Base-by-base conservation (phyloP, 2,329 filamentous ascomycete genomes). In the Sporothrix curviconia region DNA sequence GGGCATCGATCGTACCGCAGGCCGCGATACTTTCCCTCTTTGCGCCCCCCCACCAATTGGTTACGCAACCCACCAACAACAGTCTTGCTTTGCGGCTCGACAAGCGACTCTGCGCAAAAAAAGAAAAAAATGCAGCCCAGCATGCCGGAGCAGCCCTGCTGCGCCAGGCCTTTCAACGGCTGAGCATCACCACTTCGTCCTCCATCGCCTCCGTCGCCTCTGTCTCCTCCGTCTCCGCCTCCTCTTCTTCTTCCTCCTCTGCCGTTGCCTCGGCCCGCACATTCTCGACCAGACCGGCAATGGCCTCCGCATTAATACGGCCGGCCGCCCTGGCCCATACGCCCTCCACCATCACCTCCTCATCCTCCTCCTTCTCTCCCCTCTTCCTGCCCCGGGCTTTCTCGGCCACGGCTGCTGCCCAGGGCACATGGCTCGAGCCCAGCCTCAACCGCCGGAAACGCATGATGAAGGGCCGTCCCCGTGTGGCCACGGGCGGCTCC, bases 401-500 rank as follows among this genome's bases (percentile, higher is more conserved):
- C 74, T 90, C 90, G 39, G 87, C 86, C 32, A 89, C 89, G 15
- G 60, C 79, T 67, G 62, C 75, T 63, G 67, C 74, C 68, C 62
- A 78, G 70, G 82, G 82, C 64, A 87, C 83, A 68, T 97, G 92
- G 91, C 87, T 97, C 49, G 82, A 89, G 58, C 92, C 92, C 34
- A 87, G 83, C 66, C 74, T 83, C 61, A 73, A 86, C 66, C 84
- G 89, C 63, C 92, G 90, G 70, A 87, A 84, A 68, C 90, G 89
- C 72, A 95, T 95, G 78, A 92, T 91, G 64, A 96, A 96, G 76
- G 94, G 92, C 39, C 84, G 91, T 2, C 87, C 89, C 51, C 84
- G 90, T 66, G 91, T 97, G 50, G 83, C 89, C 24, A 99, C 92
- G 0, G 94, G 94, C 61, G 94, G 94, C 60, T 95, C 89, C 56